A percentile compares a stretch with the other conserved stretches of the same genome.
phyloP scores from a whole-genome alignment of 164 flowering plant species.

The Berberis vulgaris region DNA sequence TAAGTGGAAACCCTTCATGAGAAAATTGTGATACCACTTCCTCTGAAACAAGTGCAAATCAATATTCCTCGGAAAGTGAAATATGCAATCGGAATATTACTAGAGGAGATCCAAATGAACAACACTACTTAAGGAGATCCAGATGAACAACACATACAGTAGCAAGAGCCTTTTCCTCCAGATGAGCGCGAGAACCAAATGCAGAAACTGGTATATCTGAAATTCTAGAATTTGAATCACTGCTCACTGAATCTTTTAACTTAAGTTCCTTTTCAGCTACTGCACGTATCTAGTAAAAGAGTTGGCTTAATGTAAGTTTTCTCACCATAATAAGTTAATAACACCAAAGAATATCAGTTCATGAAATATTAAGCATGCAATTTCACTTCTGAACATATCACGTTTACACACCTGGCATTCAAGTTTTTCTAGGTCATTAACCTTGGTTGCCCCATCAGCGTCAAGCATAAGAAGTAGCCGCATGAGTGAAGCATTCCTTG shows the following conservation, averaged over 20 bases:
- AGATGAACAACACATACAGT: conserved; percentile 38
- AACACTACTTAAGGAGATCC: not conserved
- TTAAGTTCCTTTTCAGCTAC: conserved; percentile 43
- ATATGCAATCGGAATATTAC: not conserved
- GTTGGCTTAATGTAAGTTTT: conserved; percentile 8
- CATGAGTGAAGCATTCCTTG: conserved; percentile 99
- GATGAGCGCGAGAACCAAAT: conserved; percentile 99
- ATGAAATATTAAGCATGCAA: not conserved
- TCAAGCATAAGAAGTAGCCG: conserved; percentile 95
- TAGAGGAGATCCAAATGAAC: not conserved
- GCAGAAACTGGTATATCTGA: conserved; percentile 73
- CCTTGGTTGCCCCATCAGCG: conserved; percentile 99
- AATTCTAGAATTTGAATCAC: conserved; percentile 38
- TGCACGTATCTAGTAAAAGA: conserved; percentile 53
- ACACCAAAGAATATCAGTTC: not conserved
- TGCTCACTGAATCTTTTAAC: conserved; percentile 21
- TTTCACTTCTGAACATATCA: not conserved
- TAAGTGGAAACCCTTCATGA: conserved; percentile 95
- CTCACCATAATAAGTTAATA: not conserved
- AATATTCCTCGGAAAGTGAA: not conserved
- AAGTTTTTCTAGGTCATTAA: conserved; percentile 84
- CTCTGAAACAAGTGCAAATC: conserved; percentile 44
- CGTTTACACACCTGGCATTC: conserved; percentile 60
- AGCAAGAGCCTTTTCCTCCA: conserved; percentile 94
- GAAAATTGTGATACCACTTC: conserved; percentile 91